Percentiles rank a stretch among this genome's conserved stretches.
phyloP scores from a whole-genome alignment of 2,329 filamentous ascomycete genomes.

The Aspergillus pseudoviridinutans region DNA sequence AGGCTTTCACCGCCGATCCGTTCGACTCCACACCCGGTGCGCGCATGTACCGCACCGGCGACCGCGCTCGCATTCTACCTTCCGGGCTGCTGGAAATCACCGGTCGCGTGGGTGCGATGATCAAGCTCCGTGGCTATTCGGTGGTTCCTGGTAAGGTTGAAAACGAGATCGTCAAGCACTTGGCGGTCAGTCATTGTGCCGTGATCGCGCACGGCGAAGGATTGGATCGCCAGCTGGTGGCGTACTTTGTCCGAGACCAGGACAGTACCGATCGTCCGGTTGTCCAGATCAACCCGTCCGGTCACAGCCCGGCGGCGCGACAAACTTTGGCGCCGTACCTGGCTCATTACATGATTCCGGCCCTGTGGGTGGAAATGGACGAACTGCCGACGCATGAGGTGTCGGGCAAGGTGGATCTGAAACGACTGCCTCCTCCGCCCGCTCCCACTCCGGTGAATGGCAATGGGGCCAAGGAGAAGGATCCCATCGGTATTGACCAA shows the following conservation, averaged over 20 bases:
- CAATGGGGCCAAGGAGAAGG: constrained; percentile 50
- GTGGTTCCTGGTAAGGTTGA: constrained; percentile 75
- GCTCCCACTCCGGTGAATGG: constrained; percentile 44
- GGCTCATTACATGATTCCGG: constrained; percentile 79
- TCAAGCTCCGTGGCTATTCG: constrained; percentile 75
- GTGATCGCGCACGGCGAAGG: constrained; percentile 73
- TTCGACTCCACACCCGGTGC: constrained; percentile 58
- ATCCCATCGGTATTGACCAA: constrained; percentile 62
- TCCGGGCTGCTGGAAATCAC: constrained; percentile 71
- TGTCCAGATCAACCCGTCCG: constrained; percentile 65
- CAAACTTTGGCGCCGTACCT: constrained; percentile 62
- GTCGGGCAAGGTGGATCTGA: constrained; percentile 73
- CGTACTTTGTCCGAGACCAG: constrained; percentile 68
- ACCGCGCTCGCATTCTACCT: constrained; percentile 63
- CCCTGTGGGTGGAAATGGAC: constrained; percentile 70
- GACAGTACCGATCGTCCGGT: constrained; percentile 55
- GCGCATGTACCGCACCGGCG: constrained; percentile 71
- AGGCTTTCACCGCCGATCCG: constrained; percentile 64
- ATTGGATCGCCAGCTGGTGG: constrained; percentile 69
- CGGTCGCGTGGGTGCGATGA: constrained; percentile 72
- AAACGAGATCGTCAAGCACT: constrained; percentile 63
- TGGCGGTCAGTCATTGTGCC: constrained; percentile 68
- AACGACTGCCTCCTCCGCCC: constrained; percentile 64
- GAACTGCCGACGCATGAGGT: constrained; percentile 71
- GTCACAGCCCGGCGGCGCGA: constrained; percentile 66